Conservation (phyloP, 139 green algal species). For the Chlorella vulgaris region DNA sequence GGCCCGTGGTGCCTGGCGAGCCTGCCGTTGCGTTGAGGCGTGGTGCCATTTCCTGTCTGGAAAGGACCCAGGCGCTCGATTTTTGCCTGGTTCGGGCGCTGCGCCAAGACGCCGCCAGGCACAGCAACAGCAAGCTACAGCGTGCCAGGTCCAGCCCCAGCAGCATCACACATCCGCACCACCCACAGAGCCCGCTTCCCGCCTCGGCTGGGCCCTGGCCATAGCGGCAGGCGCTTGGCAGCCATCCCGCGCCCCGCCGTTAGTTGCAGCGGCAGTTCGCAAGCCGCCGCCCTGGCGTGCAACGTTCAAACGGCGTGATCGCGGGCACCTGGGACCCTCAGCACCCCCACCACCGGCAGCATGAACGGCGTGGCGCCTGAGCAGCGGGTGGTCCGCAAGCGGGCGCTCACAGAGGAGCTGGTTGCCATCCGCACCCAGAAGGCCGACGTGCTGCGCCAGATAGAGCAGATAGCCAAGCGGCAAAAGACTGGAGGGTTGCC, state of each 20-base stretch:
- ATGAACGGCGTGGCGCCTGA: conserved; percentile 32
- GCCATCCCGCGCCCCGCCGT: no score
- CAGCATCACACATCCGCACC: no score
- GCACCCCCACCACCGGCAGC: not conserved
- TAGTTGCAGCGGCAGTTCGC: no score
- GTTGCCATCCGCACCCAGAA: conserved; percentile 40
- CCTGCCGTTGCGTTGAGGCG: not conserved
- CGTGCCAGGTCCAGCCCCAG: no score
- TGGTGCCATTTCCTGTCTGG: no score
- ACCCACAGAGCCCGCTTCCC: no score
- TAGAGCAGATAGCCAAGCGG: conserved; percentile 53
- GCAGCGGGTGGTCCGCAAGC: conserved; percentile 32
- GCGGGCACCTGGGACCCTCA: not conserved
- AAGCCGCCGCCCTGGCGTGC: not conserved
- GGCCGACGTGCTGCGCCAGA: conserved; percentile 46
- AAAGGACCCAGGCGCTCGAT: no score
- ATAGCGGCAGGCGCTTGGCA: not conserved
- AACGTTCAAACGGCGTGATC: conserved; percentile 7
- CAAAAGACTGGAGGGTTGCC: conserved; percentile 29
- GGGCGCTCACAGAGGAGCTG: conserved; percentile 34
- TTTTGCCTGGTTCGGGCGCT: no score
- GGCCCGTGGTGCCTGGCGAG: no score
- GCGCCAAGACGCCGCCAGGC: no score
- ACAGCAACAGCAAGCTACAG: no score
- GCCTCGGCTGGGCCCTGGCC: no score